Evolutionary conservation across 768 basidiomycete genomes (phyloP), one percentile per base, ranked within the genome.

Genomic region (Kwoniella dendrophila): DNA sequence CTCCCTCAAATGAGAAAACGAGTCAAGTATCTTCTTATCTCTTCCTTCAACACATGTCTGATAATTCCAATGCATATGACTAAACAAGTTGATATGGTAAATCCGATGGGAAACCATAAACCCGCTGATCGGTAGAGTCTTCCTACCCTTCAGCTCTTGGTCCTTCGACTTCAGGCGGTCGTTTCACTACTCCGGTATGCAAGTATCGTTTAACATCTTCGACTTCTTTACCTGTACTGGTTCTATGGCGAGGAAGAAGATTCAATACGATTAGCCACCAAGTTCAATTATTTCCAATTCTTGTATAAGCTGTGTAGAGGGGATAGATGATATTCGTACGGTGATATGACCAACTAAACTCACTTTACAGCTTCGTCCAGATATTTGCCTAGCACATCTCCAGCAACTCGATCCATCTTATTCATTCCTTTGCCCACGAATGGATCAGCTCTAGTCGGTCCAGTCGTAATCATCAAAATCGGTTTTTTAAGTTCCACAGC

Each of bases 381-480:
- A 48, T 86, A 88, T 6, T 87, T 85, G 45, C 83, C 81, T 79
- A 96, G 82, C 34, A 95, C 84, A n/a, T 79, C 77, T 6, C 92
- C 89, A 47, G 86, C 88, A 4, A 84, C 80, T 60, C 90, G 82
- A 62, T 94, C 90, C 60, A 96, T 83, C 79, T 92, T 90, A 66
- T 89, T 86, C 52, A 95, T 80, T 7, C 85, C 88, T 1, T 61
- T 60, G 5, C 85, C 88, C 2, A 62, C 59, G 3, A 82, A 54
- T 11, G 60, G 64, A 74, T 97, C 95, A 2, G 88, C 94, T 41
- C 95, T 85, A 2, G 91, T 88, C 2, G 92, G 92, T 6, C 95
- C 95, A 22, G 90, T 81, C 67, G 96, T 95, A 52, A 97, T 81
- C 47, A 94, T 82, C 59, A 95, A 78, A 4, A 92, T 86, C 0